Percentiles rank a stretch among this genome's conserved stretches.
These are phyloP conservation scores for Apiospora phragmitis DNA, from an alignment of 2,329 filamentous ascomycete genomes.

Conservation along the genomic window DNA sequence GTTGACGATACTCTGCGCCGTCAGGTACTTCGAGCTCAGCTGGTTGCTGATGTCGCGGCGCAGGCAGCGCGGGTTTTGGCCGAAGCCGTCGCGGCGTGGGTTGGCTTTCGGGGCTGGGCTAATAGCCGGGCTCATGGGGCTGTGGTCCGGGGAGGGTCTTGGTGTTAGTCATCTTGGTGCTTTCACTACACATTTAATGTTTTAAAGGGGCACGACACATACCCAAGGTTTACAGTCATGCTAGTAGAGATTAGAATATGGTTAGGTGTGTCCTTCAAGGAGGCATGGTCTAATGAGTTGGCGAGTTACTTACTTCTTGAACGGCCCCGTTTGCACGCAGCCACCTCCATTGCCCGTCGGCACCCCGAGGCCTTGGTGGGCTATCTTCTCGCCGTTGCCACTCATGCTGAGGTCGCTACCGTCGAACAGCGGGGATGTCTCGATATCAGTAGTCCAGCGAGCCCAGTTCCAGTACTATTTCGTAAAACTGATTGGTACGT, in stretches of 20 bases:
- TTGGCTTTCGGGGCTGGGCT: conserved; percentile 29
- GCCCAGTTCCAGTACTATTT: conserved; percentile 45
- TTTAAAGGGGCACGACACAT: background rate
- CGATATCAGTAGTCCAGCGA: conserved; percentile 37
- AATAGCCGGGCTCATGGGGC: conserved; percentile 22
- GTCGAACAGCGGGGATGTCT: conserved; percentile 47
- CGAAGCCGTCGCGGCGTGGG: conserved; percentile 33
- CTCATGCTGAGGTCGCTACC: conserved; percentile 45
- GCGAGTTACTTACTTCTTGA: conserved; percentile 40
- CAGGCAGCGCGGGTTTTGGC: conserved; percentile 37
- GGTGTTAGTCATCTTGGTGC: conserved; percentile 11
- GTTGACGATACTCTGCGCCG: conserved; percentile 19
- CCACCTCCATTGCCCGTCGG: conserved; percentile 40
- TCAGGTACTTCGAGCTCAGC: conserved; percentile 27
- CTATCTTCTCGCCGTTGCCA: conserved; percentile 36
- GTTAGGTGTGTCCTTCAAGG: background rate
- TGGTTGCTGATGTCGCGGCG: conserved; percentile 25
- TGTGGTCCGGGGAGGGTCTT: background rate
- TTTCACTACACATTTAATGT: background rate
- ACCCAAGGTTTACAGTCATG: conserved; percentile 29
- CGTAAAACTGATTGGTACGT: conserved; percentile 12
- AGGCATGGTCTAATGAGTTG: conserved; percentile 9
- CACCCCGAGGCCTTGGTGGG: conserved; percentile 11
- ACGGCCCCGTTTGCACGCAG: conserved; percentile 48
- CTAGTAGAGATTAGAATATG: conserved; percentile 25